These are phyloP conservation scores for Tylopilus balloui DNA, from an alignment of 768 basidiomycete species.

Conservation along the genomic window DNA sequence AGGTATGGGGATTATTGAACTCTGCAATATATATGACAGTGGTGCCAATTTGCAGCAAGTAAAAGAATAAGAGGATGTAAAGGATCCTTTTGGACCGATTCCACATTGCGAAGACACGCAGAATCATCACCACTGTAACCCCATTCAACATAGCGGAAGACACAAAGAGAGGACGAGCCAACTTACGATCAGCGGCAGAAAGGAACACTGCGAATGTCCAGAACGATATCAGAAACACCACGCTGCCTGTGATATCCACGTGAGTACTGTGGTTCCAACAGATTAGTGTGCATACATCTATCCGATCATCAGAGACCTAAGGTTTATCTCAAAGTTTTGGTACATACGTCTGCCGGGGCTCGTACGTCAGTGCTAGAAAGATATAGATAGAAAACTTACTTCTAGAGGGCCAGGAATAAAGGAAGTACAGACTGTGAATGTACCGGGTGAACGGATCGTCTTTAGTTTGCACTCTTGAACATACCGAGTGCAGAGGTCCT, in stretches of 20 bases:
- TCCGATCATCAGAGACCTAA: neutral
- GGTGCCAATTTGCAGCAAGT: neutral
- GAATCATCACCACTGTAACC: conserved; percentile 1
- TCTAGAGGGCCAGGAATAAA: neutral
- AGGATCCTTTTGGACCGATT: neutral
- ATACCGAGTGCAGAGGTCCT: neutral
- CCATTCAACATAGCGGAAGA: neutral
- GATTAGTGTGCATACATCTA: neutral
- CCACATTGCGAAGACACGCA: conserved; percentile 5
- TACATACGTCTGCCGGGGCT: neutral
- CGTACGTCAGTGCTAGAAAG: neutral
- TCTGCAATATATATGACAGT: neutral
- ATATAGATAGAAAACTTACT: neutral
- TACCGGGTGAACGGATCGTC: neutral
- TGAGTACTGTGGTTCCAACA: no score
- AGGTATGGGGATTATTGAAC: neutral
- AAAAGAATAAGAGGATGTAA: neutral
- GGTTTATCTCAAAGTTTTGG: neutral
- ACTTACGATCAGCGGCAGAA: conserved; percentile 1
- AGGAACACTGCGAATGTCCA: neutral
- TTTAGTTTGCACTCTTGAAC: neutral
- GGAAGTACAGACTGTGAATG: neutral
- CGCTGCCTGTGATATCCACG: neutral
- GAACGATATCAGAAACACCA: neutral
- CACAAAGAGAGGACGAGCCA: neutral